These are phyloP conservation scores for Solanum pennellii DNA, from an alignment of 257 asterid species.

Conservation along the genomic window DNA sequence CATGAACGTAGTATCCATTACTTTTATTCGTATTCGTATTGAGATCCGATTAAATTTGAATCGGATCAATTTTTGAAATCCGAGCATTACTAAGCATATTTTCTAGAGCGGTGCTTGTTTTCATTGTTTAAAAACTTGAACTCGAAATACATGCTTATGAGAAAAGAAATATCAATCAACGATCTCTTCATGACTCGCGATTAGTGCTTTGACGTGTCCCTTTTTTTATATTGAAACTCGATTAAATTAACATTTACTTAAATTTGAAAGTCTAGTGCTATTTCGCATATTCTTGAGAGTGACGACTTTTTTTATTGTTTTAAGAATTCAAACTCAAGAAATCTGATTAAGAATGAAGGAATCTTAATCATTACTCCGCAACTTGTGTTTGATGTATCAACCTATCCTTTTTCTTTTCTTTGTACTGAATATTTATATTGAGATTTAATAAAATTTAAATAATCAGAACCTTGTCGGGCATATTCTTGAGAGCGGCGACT, in stretches of 20 bases:
- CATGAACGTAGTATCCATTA: neutral
- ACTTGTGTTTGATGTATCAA: neutral
- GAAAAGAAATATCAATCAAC: neutral
- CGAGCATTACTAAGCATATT: neutral
- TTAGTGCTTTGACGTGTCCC: neutral
- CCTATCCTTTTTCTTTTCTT: too few species aligned
- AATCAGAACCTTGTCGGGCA: too few species aligned
- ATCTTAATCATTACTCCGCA: neutral
- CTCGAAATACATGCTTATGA: neutral
- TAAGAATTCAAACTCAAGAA: neutral
- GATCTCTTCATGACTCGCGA: rapidly evolving
- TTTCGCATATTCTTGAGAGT: neutral
- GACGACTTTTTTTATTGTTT: neutral
- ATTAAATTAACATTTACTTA: too few species aligned
- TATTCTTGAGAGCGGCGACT: neutral
- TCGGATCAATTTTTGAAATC: neutral
- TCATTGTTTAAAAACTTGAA: neutral
- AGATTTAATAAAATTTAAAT: too few species aligned
- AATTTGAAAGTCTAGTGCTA: too few species aligned
- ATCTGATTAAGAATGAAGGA: neutral
- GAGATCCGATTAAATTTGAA: neutral
- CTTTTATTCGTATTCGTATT: rapidly evolving
- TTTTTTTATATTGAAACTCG: neutral
- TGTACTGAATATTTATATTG: too few species aligned
- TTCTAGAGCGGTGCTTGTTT: neutral